phyloP scores from a whole-genome alignment of 2,329 filamentous ascomycete genomes.

The Fusarium sp. region DNA sequence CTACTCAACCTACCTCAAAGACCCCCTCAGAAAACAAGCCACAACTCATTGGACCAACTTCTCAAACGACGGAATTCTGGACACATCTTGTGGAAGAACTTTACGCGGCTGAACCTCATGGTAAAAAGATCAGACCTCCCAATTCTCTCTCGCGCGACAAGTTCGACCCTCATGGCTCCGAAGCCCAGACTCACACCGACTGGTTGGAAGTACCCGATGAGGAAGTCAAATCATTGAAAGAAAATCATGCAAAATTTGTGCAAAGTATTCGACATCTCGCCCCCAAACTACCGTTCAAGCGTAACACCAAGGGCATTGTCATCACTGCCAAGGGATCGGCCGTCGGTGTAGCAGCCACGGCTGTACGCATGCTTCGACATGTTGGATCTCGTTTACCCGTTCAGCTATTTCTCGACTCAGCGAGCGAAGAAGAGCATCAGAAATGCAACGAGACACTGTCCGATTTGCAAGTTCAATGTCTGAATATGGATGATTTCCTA shows the following conservation, averaged over 20 bases:
- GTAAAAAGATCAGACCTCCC: constrained; percentile 15
- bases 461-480: constrained; percentile 18
- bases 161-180: constrained; percentile 26
- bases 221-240: constrained; percentile 23
- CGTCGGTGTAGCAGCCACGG: constrained; percentile 36
- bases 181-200: constrained; percentile 17
- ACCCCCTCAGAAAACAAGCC: too few relatives aligned
- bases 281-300: constrained; percentile 20
- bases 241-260: constrained; percentile 29
- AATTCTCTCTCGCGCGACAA: constrained; percentile 20
- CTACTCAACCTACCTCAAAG: neutral
- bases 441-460: constrained; percentile 18
- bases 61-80: constrained; percentile 35
- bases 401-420: constrained; percentile 33
- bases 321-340: constrained; percentile 33
- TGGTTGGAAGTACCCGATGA: constrained; percentile 19
- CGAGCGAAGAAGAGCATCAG: constrained; percentile 21
- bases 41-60: constrained; percentile 24
- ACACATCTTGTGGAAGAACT: constrained; percentile 8
- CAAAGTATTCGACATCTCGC: constrained; percentile 21
- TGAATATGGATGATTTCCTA: constrained; percentile 39
- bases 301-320: constrained; percentile 29
- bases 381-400: constrained; percentile 34
- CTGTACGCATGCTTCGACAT: constrained; percentile 38
- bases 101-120: constrained; percentile 28